Base-by-base conservation (phyloP, 305 asterid species). In the Lippia alba region DNA sequence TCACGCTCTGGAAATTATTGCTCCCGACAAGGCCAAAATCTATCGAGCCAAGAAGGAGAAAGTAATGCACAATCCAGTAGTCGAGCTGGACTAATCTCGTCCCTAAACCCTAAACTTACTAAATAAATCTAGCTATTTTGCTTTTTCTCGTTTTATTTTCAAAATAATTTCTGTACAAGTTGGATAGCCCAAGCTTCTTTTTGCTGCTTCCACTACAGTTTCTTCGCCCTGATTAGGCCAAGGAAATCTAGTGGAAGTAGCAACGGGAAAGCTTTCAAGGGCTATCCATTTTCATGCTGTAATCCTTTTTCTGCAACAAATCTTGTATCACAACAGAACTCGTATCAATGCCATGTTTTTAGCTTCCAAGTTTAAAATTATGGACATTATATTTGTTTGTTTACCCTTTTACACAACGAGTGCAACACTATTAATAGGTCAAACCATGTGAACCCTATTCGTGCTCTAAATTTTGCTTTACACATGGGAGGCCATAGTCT, bases 201-300 rank as follows among this genome's bases (percentile, higher is more conserved):
- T 91, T 93, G 98, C 92, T 79, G 93, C 96, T 93, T 88, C 97
- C 87, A 89, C 96, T 91, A 66, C 76, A 76, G 86, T 77, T 91
- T 84, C 87, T 91, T 85, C 62, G 96, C 94, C 94, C 67, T 41
- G 66, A 64, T 44, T 51, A 32, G 96, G 94, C 87, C 71, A 84
- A 66, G 85, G 87, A 87, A 77, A 73, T 84, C 84, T 85, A 91
- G 98, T 85, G 96, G 96, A 91, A 93, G 97, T 87, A 73, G 94
- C 96, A 91, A 87, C 88, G 97, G 85, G 96, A 89, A 86, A 87
- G 96, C 98, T 87, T 82, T 91, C 80, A 80, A 82, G 84, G 87
- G 96, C 82, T 83, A 83, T 84, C 89, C 87, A 77, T 83, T 73
- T 82, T 75, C 69, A 36, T 79, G 66, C 71, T 84, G 76, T 82